Percentiles rank a stretch among this genome's conserved stretches.
Conservation (phyloP, 2,329 filamentous ascomycete genomes). For the Hawksworthiomyces lignivorus region DNA sequence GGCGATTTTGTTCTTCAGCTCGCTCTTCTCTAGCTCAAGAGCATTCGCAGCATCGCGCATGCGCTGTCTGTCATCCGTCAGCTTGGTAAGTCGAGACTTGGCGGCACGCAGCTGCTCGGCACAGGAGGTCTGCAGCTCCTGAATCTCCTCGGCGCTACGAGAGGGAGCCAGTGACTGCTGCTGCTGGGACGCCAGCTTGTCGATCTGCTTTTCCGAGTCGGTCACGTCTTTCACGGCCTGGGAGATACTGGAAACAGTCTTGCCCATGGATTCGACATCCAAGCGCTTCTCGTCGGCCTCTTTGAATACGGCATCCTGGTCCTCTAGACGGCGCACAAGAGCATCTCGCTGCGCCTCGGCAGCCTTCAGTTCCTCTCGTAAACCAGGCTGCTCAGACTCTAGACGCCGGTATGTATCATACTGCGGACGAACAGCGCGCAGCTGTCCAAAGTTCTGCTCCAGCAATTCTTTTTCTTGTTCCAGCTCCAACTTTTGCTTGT, state of each 20-base stretch:
- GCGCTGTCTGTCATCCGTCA: conserved; percentile 64
- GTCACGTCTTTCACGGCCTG: conserved; percentile 64
- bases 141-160: conserved; percentile 74
- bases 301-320: conserved; percentile 58
- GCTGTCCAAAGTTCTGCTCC: conserved; percentile 48
- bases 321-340: conserved; percentile 55
- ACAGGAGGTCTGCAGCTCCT: conserved; percentile 61
- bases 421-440: conserved; percentile 55
- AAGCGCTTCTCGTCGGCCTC: conserved; percentile 49
- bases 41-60: conserved; percentile 58
- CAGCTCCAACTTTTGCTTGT: conserved; percentile 51
- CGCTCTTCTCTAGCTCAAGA: conserved; percentile 70
- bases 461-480: conserved; percentile 49
- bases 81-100: conserved; percentile 56
- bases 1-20: conserved; percentile 65
- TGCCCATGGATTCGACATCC: conserved; percentile 61
- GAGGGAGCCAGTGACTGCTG: conserved; percentile 41
- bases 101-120: conserved; percentile 59
- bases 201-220: conserved; percentile 64
- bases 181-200: conserved; percentile 66
- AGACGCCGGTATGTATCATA: conserved; percentile 66
- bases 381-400: conserved; percentile 59
- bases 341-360: conserved; percentile 52
- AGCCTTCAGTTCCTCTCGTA: conserved; percentile 51
- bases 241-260: conserved; percentile 67